Conservation (phyloP, 2,329 filamentous ascomycete genomes). For the Fusarium penzigii region DNA sequence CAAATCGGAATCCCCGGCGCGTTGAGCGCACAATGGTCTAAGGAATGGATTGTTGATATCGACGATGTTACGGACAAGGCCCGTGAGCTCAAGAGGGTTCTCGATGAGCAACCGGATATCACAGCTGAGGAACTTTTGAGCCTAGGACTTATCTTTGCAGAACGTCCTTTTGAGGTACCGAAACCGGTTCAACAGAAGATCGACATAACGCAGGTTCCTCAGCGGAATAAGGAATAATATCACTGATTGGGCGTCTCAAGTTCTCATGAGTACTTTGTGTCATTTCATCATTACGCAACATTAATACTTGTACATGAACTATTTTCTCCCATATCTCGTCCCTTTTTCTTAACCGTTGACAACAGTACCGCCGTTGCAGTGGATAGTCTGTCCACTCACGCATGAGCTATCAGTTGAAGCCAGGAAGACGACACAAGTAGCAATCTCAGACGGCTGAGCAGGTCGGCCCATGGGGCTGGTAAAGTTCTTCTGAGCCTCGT, state of each 20-base stretch:
- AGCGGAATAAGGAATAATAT: neutral
- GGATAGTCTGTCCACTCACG: slow-evolving; percentile 69
- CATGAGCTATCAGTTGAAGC: slow-evolving; percentile 73
- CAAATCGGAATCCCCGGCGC: slow-evolving; percentile 59
- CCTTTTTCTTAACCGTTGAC: slow-evolving; percentile 45
- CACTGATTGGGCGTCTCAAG: neutral
- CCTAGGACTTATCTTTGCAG: slow-evolving; percentile 44
- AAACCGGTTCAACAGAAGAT: slow-evolving; percentile 36
- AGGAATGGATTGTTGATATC: slow-evolving; percentile 54
- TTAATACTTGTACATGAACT: too few species aligned
- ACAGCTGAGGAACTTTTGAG: slow-evolving; percentile 37
- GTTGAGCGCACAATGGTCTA: slow-evolving; percentile 47
- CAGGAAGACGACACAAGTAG: slow-evolving; percentile 79
- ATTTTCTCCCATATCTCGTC: neutral
- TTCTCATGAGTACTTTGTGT: neutral
- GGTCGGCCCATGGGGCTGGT: slow-evolving; percentile 74
- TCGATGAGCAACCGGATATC: slow-evolving; percentile 43
- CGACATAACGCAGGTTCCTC: slow-evolving; percentile 30
- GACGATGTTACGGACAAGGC: slow-evolving; percentile 60
- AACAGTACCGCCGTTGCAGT: slow-evolving; percentile 53
- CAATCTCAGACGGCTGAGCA: slow-evolving; percentile 79
- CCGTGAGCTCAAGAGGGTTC: slow-evolving; percentile 44
- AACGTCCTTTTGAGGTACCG: slow-evolving; percentile 45
- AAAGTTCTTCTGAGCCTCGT: slow-evolving; percentile 71
- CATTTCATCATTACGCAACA: too few species aligned